Conservation (phyloP, 306 rosid genomes). For the Cyclanthera cordifolia region DNA sequence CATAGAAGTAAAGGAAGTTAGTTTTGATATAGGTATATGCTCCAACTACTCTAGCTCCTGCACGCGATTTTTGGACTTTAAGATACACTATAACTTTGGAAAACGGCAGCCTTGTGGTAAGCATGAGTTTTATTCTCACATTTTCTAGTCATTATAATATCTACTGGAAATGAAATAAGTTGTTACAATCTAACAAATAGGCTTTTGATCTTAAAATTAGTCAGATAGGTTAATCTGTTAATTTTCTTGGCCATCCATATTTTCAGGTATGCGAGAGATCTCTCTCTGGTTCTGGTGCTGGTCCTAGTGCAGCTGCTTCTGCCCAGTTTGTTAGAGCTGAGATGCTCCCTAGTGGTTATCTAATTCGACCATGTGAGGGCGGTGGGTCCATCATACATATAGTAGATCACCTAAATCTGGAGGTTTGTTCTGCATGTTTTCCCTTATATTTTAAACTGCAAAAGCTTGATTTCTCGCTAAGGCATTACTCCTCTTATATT, state of each 20-base stretch:
- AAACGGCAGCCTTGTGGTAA: constrained; percentile 88
- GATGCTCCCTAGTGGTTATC: constrained; percentile 89
- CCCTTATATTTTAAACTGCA: background rate
- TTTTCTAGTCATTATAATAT: background rate
- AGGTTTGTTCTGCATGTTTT: constrained; percentile 33
- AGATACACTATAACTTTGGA: constrained; percentile 83
- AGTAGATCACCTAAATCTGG: constrained; percentile 90
- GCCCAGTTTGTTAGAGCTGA: constrained; percentile 78
- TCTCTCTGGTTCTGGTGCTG: constrained; percentile 84
- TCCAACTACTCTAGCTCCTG: constrained; percentile 92
- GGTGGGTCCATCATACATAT: constrained; percentile 97
- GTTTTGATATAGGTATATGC: constrained; percentile 56
- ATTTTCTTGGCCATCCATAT: background rate
- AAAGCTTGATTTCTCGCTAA: background rate
- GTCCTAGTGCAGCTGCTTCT: constrained; percentile 65
- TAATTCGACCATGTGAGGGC: constrained; percentile 94
- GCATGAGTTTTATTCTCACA: constrained; percentile 12
- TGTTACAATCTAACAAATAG: background rate
- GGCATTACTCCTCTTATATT: background rate
- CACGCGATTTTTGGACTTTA: constrained; percentile 96
- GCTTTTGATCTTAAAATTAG: background rate
- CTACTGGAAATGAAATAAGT: background rate
- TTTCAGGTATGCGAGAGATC: constrained; percentile 91
- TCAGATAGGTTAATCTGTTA: background rate
- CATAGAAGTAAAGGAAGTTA: constrained; percentile 2